Percentiles rank a stretch among this genome's conserved stretches.
Conservation (phyloP, 2,329 filamentous ascomycete species). For the Tolypocladium album region DNA sequence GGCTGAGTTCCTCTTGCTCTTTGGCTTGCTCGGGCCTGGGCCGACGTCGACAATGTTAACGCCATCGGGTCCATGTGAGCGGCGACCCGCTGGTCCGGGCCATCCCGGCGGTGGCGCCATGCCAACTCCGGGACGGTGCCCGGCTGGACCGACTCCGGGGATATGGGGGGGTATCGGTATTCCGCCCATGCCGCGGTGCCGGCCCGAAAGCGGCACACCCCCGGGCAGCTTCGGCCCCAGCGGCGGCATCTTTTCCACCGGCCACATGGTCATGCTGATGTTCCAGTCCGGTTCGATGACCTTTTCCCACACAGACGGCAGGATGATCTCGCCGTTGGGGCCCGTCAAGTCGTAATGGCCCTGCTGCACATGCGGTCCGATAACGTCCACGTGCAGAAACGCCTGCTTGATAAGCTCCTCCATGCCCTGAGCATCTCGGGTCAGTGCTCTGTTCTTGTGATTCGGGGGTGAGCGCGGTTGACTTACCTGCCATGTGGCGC, state of each 20-base stretch:
- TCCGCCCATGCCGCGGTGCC: conserved; percentile 2
- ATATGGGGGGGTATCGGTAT: conserved; percentile 2
- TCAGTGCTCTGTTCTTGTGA: conserved; percentile 1
- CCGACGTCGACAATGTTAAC: conserved; percentile 8
- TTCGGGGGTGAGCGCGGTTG: background rate
- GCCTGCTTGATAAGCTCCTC: conserved; percentile 78
- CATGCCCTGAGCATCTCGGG: conserved; percentile 52
- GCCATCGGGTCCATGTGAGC: background rate
- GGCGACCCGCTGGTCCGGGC: conserved; percentile 1
- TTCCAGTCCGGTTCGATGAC: conserved; percentile 62
- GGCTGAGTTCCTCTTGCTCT: conserved; percentile 5
- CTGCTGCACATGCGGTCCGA: conserved; percentile 65
- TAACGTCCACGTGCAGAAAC: conserved; percentile 66
- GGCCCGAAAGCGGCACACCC: conserved; percentile 8
- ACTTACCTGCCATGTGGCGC: conserved; percentile 72
- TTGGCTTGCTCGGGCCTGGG: conserved; percentile 5
- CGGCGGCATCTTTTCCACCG: conserved; percentile 33
- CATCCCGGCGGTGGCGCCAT: conserved; percentile 8
- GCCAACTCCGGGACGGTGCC: conserved; percentile 1
- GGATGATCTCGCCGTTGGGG: conserved; percentile 71
- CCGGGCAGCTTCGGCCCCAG: conserved; percentile 11
- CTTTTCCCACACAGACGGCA: conserved; percentile 69
- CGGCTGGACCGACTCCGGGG: background rate
- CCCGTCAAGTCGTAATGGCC: conserved; percentile 75
- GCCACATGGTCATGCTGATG: conserved; percentile 49